A percentile compares a stretch with the other conserved stretches of the same genome.
These are phyloP conservation scores for Trichoderma afroharzianum DNA, from an alignment of 2,329 filamentous ascomycete genomes.

Conservation along the genomic window DNA sequence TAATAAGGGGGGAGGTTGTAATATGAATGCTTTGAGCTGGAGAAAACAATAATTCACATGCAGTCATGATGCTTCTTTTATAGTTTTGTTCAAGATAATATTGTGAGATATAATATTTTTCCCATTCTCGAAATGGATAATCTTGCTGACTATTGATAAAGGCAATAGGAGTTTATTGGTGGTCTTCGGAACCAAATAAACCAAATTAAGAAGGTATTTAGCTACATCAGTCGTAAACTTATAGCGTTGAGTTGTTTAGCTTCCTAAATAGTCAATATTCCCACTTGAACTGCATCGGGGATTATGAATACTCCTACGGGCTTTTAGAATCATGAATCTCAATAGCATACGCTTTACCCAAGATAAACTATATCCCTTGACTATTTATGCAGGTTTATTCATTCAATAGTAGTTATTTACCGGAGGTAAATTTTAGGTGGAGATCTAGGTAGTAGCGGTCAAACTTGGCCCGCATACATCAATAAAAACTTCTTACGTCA, in stretches of 20 bases:
- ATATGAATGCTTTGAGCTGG: neutral
- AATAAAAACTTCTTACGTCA: neutral
- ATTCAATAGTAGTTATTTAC: neutral
- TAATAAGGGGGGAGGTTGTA: neutral
- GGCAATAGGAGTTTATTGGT: neutral
- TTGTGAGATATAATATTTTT: neutral
- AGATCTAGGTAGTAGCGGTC: neutral
- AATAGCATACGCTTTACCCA: neutral
- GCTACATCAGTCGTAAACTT: neutral
- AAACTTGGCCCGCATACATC: neutral
- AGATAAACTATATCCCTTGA: no score
- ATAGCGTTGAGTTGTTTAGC: neutral
- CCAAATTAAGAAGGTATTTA: neutral
- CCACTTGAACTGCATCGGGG: neutral
- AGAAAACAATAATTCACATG: neutral
- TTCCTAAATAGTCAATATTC: neutral
- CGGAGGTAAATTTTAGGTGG: neutral
- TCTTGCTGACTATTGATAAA: neutral
- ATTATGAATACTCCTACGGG: neutral
- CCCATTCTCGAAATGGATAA: neutral
- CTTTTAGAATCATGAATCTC: neutral
- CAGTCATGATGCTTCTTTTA: neutral
- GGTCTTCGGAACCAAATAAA: neutral
- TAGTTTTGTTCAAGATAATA: neutral
- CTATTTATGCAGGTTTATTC: neutral